A percentile compares a stretch with the other conserved stretches of the same genome.
Evolutionary conservation across 164 flowering plant species (phyloP).

Genomic region (Amborella trichopoda): DNA sequence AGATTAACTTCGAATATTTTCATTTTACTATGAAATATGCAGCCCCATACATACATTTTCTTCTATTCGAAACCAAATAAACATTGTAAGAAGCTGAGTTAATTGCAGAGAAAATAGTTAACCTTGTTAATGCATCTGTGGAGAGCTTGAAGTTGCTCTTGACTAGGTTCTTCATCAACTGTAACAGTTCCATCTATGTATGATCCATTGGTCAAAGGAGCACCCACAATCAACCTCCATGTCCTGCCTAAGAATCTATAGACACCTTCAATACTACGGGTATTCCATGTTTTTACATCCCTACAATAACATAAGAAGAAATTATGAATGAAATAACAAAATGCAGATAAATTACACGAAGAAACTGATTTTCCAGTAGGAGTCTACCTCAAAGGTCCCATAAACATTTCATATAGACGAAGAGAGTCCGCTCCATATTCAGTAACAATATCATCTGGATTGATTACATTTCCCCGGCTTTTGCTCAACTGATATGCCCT

Average conservation of each 20-base stretch:
- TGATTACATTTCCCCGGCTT: constrained; percentile 93
- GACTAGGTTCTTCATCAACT: constrained; percentile 52
- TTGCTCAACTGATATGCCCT: constrained; percentile 96
- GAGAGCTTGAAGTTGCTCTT: constrained; percentile 71
- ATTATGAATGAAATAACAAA: not conserved
- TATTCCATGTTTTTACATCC: constrained; percentile 91
- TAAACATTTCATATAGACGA: constrained; percentile 96
- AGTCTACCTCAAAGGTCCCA: constrained; percentile 66
- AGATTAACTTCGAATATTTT: too few species aligned
- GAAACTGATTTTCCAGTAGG: not conserved
- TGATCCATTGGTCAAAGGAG: constrained; percentile 57
- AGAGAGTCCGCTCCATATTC: constrained; percentile 98
- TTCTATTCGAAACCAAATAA: too few species aligned
- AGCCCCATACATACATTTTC: too few species aligned
- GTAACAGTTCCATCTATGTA: constrained; percentile 59
- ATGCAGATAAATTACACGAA: not conserved
- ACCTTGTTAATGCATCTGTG: constrained; percentile 94
- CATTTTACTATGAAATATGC: too few species aligned
- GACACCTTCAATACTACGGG: constrained; percentile 96
- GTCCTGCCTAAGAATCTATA: constrained; percentile 82
- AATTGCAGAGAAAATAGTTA: too few species aligned
- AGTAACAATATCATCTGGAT: constrained; percentile 85
- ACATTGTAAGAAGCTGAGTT: too few species aligned
- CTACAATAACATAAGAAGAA: constrained; percentile 25
- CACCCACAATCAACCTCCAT: constrained; percentile 86